Evolutionary conservation across 83 land plant genomes (phyloP).

Genomic region (Thuja plicata): DNA sequence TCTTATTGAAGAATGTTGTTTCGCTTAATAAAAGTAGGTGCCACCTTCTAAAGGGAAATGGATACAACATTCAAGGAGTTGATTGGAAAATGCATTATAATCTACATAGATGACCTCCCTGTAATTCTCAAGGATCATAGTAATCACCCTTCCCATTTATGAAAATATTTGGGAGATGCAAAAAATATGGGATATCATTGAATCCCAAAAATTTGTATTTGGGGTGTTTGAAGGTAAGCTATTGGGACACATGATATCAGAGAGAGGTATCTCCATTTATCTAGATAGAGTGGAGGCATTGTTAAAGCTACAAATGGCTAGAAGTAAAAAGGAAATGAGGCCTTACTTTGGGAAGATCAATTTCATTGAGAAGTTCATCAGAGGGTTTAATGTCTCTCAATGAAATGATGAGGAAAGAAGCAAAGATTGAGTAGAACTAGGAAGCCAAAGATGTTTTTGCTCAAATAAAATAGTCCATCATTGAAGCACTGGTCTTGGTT

Average conservation of each 20-base stretch:
- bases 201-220: not conserved
- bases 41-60: not conserved
- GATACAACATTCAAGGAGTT: not conserved
- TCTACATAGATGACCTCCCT: not conserved
- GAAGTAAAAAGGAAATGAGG: not conserved
- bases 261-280: not conserved
- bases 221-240: not conserved
- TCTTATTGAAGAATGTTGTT: not conserved
- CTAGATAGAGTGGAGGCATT: too few relatives aligned
- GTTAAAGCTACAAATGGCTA: not conserved
- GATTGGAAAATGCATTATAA: not conserved
- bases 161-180: not conserved
- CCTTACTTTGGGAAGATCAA: not conserved
- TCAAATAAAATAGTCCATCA: not conserved
- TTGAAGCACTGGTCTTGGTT: not conserved
- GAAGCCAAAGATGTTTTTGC: not conserved
- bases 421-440: not conserved
- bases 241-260: not conserved
- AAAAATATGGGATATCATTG: not conserved
- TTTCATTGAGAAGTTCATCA: not conserved
- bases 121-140: not conserved
- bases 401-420: not conserved
- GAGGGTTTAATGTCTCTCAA: not conserved
- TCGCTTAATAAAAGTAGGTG: not conserved
- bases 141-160: not conserved